Base-by-base conservation (phyloP, 805 yeast species). In the Lipomyces spencermartinsiae region DNA sequence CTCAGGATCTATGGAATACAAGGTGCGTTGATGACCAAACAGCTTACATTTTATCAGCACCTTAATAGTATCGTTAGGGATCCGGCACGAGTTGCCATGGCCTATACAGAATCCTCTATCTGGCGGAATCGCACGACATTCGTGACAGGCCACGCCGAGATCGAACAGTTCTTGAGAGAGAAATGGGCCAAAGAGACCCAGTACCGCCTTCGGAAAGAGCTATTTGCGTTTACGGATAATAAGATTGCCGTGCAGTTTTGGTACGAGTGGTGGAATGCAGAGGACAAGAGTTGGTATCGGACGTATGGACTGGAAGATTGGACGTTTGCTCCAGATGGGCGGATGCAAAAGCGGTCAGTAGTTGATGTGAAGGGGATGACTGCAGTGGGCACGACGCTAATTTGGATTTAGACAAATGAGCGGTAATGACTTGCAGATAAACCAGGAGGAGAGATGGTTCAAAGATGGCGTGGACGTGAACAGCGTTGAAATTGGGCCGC, bases 171-270 rank as follows among this genome's bases (percentile, higher is more conserved):
- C 29, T 57, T 69, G 43, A 39, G 60, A 10, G 64, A 57, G 35
- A 69, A 69, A 51, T 69, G 72, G 72, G 62, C 67, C 16, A 57
- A 14, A 9, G 72, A 69, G 68, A 33, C 37, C 29, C 51, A 55
- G 51, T 69, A 69, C 62, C 39, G 57, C 37, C 68, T 69, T 12
- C 70, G 72, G 16, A 69, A 69, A 61, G 72, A 69, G 54, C 53
- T 69, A 35, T 69, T 69, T 46, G 59, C 70, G 51, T 69, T 59
- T 53, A 46, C 59, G 12, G 65, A 58, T 10, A 69, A 64, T 59
- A 58, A 64, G 63, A 69, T 69, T 49, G 72, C 72, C 10, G 72
- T 69, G 25, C 70, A 69, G 58, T 69, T 69, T 51, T 69, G 72
- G 72, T 69, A 69, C 46, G 72, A 69, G 39, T 69, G 69, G 69